phyloP scores from a whole-genome alignment of 2,329 filamentous ascomycete species.

The Epichloe hybrida region DNA sequence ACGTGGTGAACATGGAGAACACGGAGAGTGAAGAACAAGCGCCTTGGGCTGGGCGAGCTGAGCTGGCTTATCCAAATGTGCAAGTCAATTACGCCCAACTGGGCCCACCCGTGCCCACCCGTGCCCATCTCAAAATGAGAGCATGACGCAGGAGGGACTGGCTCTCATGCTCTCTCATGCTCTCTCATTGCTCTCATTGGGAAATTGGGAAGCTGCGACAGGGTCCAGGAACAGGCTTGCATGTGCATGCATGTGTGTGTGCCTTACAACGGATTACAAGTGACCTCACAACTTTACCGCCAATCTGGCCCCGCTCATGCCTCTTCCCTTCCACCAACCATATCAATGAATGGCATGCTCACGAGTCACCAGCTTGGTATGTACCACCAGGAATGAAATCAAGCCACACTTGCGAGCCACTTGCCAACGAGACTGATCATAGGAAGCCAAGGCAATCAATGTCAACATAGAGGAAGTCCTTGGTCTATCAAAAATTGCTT shows the following conservation, averaged over 20 bases:
- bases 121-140: background rate
- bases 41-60: background rate
- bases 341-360: too few relatives aligned
- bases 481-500: conserved; percentile 1
- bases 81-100: background rate
- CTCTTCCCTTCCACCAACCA: background rate
- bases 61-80: background rate
- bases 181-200: background rate
- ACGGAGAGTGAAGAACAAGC: background rate
- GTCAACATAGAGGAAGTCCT: background rate
- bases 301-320: background rate
- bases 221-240: conserved; percentile 4
- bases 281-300: background rate
- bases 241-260: background rate
- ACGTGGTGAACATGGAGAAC: background rate
- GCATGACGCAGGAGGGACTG: conserved; percentile 9
- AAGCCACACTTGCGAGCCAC: too few relatives aligned
- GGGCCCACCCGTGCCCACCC: background rate
- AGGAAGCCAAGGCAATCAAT: background rate
- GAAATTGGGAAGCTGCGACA: conserved; percentile 4
- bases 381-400: too few relatives aligned
- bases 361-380: background rate
- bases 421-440: background rate
- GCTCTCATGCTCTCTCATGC: background rate
- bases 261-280: background rate